Conservation (phyloP, 2,329 filamentous ascomycete genomes). For the Boeremia lycopersici region DNA sequence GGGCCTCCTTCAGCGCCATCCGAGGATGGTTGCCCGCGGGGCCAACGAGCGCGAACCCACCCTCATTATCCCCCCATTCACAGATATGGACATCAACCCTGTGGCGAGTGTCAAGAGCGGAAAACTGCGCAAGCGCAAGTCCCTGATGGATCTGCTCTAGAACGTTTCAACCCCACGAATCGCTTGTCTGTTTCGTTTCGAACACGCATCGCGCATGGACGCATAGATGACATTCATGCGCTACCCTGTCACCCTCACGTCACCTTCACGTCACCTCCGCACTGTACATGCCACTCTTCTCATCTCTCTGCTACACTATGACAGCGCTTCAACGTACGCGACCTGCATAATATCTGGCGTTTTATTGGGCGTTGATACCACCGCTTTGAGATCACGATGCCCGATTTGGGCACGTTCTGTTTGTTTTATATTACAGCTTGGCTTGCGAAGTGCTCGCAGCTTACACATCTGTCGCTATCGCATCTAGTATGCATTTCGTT, state of each 20-base stretch:
- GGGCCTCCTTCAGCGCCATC: slow-evolving; percentile 22
- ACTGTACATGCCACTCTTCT: slow-evolving; percentile 16
- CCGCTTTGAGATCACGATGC: slow-evolving; percentile 18
- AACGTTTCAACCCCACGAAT: slow-evolving; percentile 11
- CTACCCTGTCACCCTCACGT: slow-evolving; percentile 10
- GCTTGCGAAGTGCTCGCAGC: slow-evolving; percentile 31
- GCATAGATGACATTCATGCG: slow-evolving; percentile 22
- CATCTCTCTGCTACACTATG: slow-evolving; percentile 11
- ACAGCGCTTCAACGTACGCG: slow-evolving; percentile 10
- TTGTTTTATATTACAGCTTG: slow-evolving; percentile 2
- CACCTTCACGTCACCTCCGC: slow-evolving; percentile 9
- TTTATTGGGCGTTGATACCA: slow-evolving; percentile 4
- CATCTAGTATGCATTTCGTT: slow-evolving; percentile 25
- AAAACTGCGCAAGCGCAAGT: slow-evolving; percentile 44
- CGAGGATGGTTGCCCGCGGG: slow-evolving; percentile 41
- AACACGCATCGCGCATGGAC: slow-evolving; percentile 21
- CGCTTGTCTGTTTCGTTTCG: slow-evolving; percentile 27
- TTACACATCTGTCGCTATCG: slow-evolving; percentile 24
- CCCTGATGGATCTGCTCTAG: slow-evolving; percentile 45
- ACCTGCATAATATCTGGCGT: slow-evolving; percentile 27
- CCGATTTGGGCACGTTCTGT: slow-evolving; percentile 15
- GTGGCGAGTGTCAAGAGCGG: slow-evolving; percentile 32
- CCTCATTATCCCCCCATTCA: slow-evolving; percentile 42
- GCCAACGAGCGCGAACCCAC: slow-evolving; percentile 45
- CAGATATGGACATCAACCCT: slow-evolving; percentile 24